Evolutionary conservation across 2,329 filamentous ascomycete species (phyloP).

Genomic region (Stenocarpella maydis): DNA sequence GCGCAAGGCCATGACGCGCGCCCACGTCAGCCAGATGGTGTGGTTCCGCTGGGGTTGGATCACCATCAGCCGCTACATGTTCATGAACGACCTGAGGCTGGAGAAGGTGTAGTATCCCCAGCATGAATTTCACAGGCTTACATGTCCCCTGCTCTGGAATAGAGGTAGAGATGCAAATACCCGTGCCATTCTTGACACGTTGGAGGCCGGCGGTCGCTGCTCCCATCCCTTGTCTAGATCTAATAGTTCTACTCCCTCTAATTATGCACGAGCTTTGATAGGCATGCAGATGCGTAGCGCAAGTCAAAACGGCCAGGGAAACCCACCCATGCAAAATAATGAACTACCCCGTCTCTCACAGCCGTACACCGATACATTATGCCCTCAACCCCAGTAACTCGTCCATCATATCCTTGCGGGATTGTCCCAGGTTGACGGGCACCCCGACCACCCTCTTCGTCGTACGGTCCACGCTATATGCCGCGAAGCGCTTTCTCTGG

Average conservation of each 20-base stretch:
- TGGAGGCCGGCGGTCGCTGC: not conserved
- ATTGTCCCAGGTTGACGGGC: constrained; percentile 1
- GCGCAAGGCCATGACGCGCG: constrained; percentile 86
- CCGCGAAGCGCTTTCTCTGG: constrained; percentile 10
- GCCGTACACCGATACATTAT: not conserved
- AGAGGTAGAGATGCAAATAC: not conserved
- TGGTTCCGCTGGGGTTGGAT: constrained; percentile 99
- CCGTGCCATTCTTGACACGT: not conserved
- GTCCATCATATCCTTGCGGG: not conserved
- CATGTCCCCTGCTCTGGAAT: not conserved
- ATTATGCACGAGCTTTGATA: not conserved
- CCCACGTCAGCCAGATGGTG: constrained; percentile 95
- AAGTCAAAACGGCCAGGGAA: not conserved
- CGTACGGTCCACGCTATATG: constrained; percentile 8
- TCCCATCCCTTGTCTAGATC: not conserved
- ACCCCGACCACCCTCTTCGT: constrained; percentile 16
- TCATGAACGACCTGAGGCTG: constrained; percentile 83
- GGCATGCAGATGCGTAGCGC: not conserved
- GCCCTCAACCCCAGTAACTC: constrained; percentile 26
- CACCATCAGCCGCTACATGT: constrained; percentile 89
- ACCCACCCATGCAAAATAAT: not conserved
- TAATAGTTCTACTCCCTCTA: not conserved
- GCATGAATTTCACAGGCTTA: not conserved
- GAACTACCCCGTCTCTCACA: not conserved
- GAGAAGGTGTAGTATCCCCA: constrained; percentile 47